These are phyloP conservation scores for Saussurea involucrata DNA, from an alignment of 129 eudicot species.

Conservation along the genomic window DNA sequence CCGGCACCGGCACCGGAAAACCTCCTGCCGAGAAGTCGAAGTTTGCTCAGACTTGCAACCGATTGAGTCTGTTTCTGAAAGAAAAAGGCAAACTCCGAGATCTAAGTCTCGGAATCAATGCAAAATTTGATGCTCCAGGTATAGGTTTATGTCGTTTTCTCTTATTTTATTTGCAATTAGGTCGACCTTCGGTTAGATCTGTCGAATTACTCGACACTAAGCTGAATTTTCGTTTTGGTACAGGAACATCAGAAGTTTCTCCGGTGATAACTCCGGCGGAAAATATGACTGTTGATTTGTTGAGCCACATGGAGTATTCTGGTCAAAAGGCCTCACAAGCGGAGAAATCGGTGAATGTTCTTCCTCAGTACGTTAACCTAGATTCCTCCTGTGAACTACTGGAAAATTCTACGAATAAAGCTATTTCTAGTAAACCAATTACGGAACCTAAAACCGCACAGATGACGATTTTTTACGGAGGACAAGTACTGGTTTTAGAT, in stretches of 20 bases:
- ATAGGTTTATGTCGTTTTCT: not conserved
- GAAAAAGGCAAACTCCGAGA: slow-evolving; percentile 49
- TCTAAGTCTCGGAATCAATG: slow-evolving; percentile 29
- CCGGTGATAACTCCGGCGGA: not conserved
- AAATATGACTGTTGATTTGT: slow-evolving; percentile 15
- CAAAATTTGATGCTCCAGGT: slow-evolving; percentile 33
- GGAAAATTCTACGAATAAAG: slow-evolving; percentile 12
- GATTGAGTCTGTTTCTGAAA: slow-evolving; percentile 48
- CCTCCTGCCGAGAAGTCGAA: slow-evolving; percentile 35
- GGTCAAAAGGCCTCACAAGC: not conserved
- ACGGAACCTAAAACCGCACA: slow-evolving; percentile 33
- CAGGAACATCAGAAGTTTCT: slow-evolving; percentile 26
- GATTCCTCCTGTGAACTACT: not conserved
- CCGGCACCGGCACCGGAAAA: slow-evolving; percentile 20
- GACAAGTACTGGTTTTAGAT: slow-evolving; percentile 54
- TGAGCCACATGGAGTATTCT: slow-evolving; percentile 9
- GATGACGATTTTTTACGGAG: slow-evolving; percentile 75
- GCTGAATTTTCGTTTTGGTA: not conserved
- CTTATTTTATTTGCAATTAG: not conserved
- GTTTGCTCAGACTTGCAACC: slow-evolving; percentile 47
- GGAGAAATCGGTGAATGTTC: not conserved
- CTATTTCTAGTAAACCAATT: slow-evolving; percentile 26
- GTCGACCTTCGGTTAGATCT: not conserved
- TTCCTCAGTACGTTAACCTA: slow-evolving; percentile 28
- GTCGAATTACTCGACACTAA: not conserved